Base-by-base conservation (phyloP, 1,139 yeast genomes). In the Debaryomyces subglobosus region DNA sequence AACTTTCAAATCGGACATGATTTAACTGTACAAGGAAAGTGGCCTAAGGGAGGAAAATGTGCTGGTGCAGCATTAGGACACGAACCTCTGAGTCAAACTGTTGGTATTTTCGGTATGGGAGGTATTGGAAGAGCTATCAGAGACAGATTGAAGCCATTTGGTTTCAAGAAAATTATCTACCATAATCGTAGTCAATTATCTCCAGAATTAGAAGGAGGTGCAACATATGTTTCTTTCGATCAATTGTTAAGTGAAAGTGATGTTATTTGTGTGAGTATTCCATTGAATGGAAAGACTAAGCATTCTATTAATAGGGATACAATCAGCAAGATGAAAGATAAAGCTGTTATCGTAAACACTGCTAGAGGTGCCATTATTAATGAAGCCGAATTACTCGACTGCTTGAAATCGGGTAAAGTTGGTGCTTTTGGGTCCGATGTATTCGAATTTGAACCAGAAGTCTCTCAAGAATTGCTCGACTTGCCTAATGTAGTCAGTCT, bases 381-480 rank as follows among this genome's bases (percentile, higher is more conserved):
- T 59, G 94, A 88, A 59, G 59, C 65, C 9, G 86, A 85, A 6
- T 67, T 91, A 50, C 78, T 84, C 8, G 75, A 74, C 18, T 82
- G 84, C 10, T 74, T 91, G 58, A 81, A 85, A 57, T 65, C 74
- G 1, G 95, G 96, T 18, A 84, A 88, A 58, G 79, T 91, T 38
- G 83, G 86, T 38, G 70, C 86, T 10, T 88, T 85, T 54, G 96
- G 94, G 13, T 67, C 91, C 37, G 97, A 91, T 64, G 97, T 91
- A 30, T 87, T 82, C 67, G 96, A 89, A 63, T 70, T 77, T 55
- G 97, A 92, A 69, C 98, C 98, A 6, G 59, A 81, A 53, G 84
- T 83, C 16, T 77, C 85, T 33, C 65, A 74, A 57, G 89, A 85
- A 51, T 69, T 86, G 51, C 68, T 78, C 44, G 70, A 72, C 15